Evolutionary conservation across 176 grass and related monocot species (phyloP), one percentile per base, ranked within the genome.

Genomic region (Thinopyrum elongatum): DNA sequence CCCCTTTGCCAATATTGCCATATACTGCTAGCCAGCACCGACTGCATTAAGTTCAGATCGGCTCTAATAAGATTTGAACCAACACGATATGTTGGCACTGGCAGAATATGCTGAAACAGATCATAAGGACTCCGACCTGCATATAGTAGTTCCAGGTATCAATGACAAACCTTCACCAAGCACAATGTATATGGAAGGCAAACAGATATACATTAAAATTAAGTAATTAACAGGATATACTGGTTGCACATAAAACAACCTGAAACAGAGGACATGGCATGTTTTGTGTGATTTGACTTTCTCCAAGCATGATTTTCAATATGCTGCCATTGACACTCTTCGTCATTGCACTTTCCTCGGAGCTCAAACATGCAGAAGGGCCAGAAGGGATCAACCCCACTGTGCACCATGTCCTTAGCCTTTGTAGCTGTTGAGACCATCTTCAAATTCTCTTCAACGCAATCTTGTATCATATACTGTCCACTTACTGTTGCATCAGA

Each of bases 1-100:
- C 92, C 96, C 88, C 86, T 94, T 91, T 92, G 96, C 96, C 96
- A 95, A 90, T 95, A 93, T 81, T 98, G 93, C 91, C 96, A 98
- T 64, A 89, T 88, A 66, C 89, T 93, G 81, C 79, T 80, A 76
- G 93, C 87, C 85, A 93, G 80, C 36, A 98, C 80, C 8, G 93
- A 95, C 65, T 91, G 92, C 66, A 76, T 86, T 76, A 98, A 90
- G 83, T 95, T 83, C 34, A 83, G 89, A 70, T 95, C 93, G 81
- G 81, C 87, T 92, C 91, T 95, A 95, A 98, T 92, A 87, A 94
- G 86, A 89, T 88, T 92, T 59, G 88, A 94, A 86, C 91, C 92
- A 69, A 98, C 86, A 76, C 81, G 90, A 86, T 98, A 94, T 44
- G 88, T 77, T 70, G 91, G 96, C 70, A 98, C 79, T 16, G 90